Conservation (phyloP, 345 rosid species). For the Gossypium thurberi region DNA sequence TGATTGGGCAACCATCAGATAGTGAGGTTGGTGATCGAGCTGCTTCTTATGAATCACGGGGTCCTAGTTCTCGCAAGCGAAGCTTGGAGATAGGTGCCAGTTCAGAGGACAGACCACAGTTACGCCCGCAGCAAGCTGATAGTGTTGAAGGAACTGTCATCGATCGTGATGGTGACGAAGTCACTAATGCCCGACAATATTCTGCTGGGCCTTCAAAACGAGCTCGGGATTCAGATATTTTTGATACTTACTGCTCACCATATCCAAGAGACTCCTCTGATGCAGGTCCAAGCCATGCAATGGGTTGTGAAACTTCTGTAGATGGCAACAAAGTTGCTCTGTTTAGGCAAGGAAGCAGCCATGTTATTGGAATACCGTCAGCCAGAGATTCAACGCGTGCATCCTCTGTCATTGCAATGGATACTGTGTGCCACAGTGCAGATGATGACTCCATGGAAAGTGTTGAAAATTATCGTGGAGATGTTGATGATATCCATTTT, state of each 20-base stretch:
- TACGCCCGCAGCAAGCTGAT: slow-evolving; percentile 71
- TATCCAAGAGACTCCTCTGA: slow-evolving; percentile 67
- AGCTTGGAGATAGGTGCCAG: slow-evolving; percentile 91
- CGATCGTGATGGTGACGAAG: slow-evolving; percentile 91
- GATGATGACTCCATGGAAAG: slow-evolving; percentile 95
- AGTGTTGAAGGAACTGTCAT: slow-evolving; percentile 87
- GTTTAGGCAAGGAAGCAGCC: slow-evolving; percentile 55
- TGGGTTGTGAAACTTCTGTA: slow-evolving; percentile 55
- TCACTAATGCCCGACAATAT: slow-evolving; percentile 61
- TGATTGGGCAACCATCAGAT: slow-evolving; percentile 85
- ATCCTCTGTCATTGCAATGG: slow-evolving; percentile 98
- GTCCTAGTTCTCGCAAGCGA: slow-evolving; percentile 92
- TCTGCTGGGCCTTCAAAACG: slow-evolving; percentile 95
- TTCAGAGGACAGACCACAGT: slow-evolving; percentile 66
- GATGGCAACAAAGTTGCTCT: slow-evolving; percentile 57
- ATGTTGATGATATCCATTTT: slow-evolving; percentile 68
- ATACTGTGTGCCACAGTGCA: slow-evolving; percentile 62
- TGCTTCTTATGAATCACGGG: slow-evolving; percentile 89
- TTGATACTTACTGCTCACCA: slow-evolving; percentile 51
- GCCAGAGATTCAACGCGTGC: slow-evolving; percentile 82
- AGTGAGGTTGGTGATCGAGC: slow-evolving; percentile 99
- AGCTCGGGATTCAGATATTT: slow-evolving; percentile 59
- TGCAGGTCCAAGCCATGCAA: slow-evolving; percentile 84
- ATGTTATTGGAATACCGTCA: slow-evolving; percentile 41
- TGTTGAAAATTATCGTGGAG: slow-evolving; percentile 88